Evolutionary conservation across 129 eudicot species (phyloP), one percentile per base, ranked within the genome.

Genomic region (Glebionis coronaria): DNA sequence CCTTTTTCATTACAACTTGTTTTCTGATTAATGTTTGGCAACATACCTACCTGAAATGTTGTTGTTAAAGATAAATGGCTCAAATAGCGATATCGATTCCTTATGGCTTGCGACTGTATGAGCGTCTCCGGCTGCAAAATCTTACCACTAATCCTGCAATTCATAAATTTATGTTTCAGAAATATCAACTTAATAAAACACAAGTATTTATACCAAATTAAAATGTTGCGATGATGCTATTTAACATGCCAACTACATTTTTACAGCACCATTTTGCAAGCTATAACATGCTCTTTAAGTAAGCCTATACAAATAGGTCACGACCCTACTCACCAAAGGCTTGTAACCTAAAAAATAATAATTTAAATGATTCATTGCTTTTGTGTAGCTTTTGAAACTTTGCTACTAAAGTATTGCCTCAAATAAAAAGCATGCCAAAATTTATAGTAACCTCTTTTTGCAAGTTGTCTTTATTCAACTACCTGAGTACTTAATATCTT

Each of bases 1-100:
- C 25, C 25, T 23, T 23, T 23, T 23, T 23, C 25, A 2, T 23
- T 2, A 23, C 25, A 23, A 2, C 25, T 23, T 35, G 35, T 49
- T 53, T 62, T 29, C n/a, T 13, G 18, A 20, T 63, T 54, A 16
- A 13, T 40, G 60, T 45, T 52, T 7, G 28, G 6, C 54, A 64
- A 10, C 19, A 16, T 75, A 86, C 98, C 1, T 23, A 23, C 25
- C 98, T 92, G 90, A 84, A 88, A 88, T 50, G 96, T 84, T 63
- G 98, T 86, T 61, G 98, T 86, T 65, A 88, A 80, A 67, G 96
- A 81, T 73, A 93, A 84, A 79, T 93, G 98, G 73, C 98, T 93
- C 74, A 93, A 71, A 79, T 77, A 86, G 56, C 98, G 98, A 73
- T 83, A 93, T 12, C 98, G 95, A 85, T 84, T 79, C 83, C 98